These are phyloP conservation scores for Fraxinus greggii DNA, from an alignment of 305 asterid genomes.

Conservation along the genomic window DNA sequence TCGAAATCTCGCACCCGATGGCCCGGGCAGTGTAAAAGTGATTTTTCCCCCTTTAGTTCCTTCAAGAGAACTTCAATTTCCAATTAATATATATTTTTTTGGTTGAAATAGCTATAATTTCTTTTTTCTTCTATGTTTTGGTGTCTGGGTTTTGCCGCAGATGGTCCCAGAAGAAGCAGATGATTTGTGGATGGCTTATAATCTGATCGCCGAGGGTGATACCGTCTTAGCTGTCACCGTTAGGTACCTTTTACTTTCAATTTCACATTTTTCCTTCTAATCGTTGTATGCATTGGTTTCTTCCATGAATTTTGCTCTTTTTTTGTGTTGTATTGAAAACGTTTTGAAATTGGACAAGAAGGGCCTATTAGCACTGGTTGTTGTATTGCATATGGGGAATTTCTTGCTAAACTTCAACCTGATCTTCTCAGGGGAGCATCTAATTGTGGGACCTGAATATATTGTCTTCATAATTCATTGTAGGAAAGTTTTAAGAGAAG, in stretches of 20 bases:
- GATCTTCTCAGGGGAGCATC: not conserved
- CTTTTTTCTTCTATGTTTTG: constrained; percentile 9
- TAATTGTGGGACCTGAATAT: constrained; percentile 7
- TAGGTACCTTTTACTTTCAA: constrained; percentile 42
- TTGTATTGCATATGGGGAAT: not conserved
- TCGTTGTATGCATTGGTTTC: not conserved
- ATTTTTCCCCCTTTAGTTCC: not conserved
- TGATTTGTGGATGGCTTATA: constrained; percentile 86
- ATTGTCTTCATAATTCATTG: constrained; percentile 14
- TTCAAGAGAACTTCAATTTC: not conserved
- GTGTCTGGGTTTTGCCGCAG: constrained; percentile 39
- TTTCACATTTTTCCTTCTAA: not conserved
- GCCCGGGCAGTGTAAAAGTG: constrained; percentile 94
- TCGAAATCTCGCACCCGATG: constrained; percentile 47
- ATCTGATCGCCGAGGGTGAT: constrained; percentile 79
- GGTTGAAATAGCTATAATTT: not conserved
- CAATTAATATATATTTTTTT: not conserved
- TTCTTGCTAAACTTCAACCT: not conserved
- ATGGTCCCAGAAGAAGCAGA: constrained; percentile 89
- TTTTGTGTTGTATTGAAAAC: not conserved
- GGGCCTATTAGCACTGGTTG: not conserved
- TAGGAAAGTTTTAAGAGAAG: constrained; percentile 86
- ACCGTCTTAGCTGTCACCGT: constrained; percentile 74
- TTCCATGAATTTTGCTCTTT: not conserved
- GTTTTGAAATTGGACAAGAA: not conserved